phyloP scores from a whole-genome alignment of 257 asterid genomes.

The Capsicum rhomboideum region DNA sequence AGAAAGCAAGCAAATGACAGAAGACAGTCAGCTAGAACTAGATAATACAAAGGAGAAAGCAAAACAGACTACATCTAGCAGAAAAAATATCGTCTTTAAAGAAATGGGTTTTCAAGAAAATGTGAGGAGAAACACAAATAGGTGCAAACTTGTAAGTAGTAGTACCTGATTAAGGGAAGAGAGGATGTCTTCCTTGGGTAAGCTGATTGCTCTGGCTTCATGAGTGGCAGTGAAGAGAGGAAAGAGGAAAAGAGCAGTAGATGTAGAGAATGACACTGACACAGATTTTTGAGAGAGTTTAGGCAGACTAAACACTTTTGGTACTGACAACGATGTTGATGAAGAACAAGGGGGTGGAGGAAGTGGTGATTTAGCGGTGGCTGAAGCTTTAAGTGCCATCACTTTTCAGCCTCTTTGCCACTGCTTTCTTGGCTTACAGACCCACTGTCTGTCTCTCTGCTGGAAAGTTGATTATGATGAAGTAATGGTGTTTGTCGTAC shows the following conservation, averaged over 20 bases:
- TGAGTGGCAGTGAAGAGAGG: slow-evolving; percentile 42
- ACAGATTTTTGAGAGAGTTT: slow-evolving; percentile 27
- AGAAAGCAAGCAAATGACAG: too few species aligned
- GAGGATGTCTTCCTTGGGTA: slow-evolving; percentile 79
- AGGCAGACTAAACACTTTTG: slow-evolving; percentile 6
- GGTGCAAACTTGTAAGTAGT: background rate
- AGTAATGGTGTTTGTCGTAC: background rate
- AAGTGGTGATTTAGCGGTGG: slow-evolving; percentile 52
- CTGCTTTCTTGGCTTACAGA: background rate
- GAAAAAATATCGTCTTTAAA: too few species aligned
- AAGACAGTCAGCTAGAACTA: too few species aligned
- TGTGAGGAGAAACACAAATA: background rate
- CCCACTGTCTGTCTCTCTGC: background rate
- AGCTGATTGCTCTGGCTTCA: slow-evolving; percentile 59
- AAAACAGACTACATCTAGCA: too few species aligned
- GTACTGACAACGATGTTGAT: slow-evolving; percentile 10
- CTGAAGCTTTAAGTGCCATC: slow-evolving; percentile 87
- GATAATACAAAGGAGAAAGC: too few species aligned
- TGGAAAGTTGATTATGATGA: background rate
- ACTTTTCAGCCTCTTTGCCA: slow-evolving; percentile 21
- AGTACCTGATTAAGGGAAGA: slow-evolving; percentile 84
- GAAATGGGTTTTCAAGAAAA: background rate
- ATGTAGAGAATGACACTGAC: slow-evolving; percentile 34
- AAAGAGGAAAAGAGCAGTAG: slow-evolving; percentile 54
- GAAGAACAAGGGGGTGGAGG: slow-evolving; percentile 23